These are phyloP conservation scores for Chaetoceros tenuissimus DNA, from an alignment of 108 stramenopile genomes.

Conservation along the genomic window DNA sequence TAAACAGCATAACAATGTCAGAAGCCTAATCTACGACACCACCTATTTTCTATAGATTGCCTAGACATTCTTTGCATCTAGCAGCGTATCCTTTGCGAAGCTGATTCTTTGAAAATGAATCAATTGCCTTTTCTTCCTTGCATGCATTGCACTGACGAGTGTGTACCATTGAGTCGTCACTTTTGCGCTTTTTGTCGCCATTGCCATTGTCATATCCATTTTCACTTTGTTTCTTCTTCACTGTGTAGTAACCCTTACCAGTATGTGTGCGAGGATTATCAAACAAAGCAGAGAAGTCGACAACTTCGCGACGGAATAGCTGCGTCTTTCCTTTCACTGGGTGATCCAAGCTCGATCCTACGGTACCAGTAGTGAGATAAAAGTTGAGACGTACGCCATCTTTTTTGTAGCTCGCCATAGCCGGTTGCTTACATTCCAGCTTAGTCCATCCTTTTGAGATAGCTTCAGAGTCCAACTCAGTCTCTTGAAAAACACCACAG, in stretches of 20 bases:
- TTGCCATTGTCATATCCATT: slow-evolving; percentile 2
- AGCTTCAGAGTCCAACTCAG: slow-evolving; percentile 4
- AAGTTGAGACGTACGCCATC: slow-evolving; percentile 19
- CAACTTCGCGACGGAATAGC: slow-evolving; percentile 9
- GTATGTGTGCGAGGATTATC: slow-evolving; percentile 13
- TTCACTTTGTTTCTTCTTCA: not conserved
- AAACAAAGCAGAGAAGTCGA: slow-evolving; percentile 3
- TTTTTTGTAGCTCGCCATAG: slow-evolving; percentile 20
- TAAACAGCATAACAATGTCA: too few species aligned
- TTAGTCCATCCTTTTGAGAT: slow-evolving; percentile 3
- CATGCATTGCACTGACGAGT: too few species aligned
- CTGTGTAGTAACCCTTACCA: slow-evolving; percentile 11
- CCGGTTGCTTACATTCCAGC: slow-evolving; percentile 3
- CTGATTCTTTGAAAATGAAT: too few species aligned
- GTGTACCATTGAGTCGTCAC: slow-evolving; percentile 8
- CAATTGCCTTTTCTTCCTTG: too few species aligned
- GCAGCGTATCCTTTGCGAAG: too few species aligned
- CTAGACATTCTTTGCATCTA: too few species aligned
- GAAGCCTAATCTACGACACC: too few species aligned
- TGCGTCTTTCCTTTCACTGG: slow-evolving; percentile 22
- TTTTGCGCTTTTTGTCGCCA: slow-evolving; percentile 1
- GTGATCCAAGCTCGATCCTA: slow-evolving; percentile 21
- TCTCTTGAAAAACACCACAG: too few species aligned
- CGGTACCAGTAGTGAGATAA: slow-evolving; percentile 17
- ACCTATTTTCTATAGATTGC: too few species aligned